A percentile compares a stretch with the other conserved stretches of the same genome.
phyloP scores from a whole-genome alignment of 2,329 filamentous ascomycete species.

The Scedosporium apiospermum region DNA sequence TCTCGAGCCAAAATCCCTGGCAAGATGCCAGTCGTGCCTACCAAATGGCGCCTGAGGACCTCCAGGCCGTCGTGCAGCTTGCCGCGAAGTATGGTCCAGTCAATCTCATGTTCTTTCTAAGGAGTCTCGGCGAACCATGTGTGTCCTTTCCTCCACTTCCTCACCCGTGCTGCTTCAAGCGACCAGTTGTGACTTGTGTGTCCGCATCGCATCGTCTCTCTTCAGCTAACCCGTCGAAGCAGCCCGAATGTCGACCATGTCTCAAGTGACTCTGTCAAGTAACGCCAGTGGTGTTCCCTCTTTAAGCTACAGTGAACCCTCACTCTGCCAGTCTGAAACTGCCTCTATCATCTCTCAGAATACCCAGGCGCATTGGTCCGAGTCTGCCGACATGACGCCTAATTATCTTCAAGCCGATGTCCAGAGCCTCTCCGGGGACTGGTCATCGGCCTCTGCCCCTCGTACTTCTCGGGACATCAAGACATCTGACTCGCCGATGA shows the following conservation, averaged over 20 bases:
- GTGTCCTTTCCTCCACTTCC: neutral
- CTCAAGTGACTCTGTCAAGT: conserved; percentile 29
- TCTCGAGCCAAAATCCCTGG: conserved; percentile 9
- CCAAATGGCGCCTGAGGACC: conserved; percentile 11
- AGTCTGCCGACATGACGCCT: conserved; percentile 21
- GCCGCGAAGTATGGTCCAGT: conserved; percentile 11
- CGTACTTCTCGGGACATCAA: conserved; percentile 5
- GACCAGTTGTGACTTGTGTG: neutral
- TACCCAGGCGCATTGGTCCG: conserved; percentile 23
- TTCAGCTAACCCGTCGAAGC: conserved; percentile 1
- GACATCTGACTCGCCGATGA: conserved; percentile 9
- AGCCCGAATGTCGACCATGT: conserved; percentile 30
- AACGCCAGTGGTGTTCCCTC: conserved; percentile 26
- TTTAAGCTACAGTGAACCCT: conserved; percentile 30
- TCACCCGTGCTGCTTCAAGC: neutral
- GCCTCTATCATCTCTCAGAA: conserved; percentile 27
- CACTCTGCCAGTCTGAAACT: conserved; percentile 27
- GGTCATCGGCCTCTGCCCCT: conserved; percentile 8
- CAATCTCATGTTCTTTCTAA: conserved; percentile 12
- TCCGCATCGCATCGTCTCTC: neutral
- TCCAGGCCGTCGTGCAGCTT: conserved; percentile 8
- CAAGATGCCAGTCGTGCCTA: conserved; percentile 8
- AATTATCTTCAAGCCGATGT: conserved; percentile 23
- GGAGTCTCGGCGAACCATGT: conserved; percentile 9
- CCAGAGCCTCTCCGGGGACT: neutral